Percentiles rank a stretch among this genome's conserved stretches.
Evolutionary conservation across 2,329 filamentous ascomycete genomes (phyloP).

Genomic region (Annulohypoxylon truncatum): DNA sequence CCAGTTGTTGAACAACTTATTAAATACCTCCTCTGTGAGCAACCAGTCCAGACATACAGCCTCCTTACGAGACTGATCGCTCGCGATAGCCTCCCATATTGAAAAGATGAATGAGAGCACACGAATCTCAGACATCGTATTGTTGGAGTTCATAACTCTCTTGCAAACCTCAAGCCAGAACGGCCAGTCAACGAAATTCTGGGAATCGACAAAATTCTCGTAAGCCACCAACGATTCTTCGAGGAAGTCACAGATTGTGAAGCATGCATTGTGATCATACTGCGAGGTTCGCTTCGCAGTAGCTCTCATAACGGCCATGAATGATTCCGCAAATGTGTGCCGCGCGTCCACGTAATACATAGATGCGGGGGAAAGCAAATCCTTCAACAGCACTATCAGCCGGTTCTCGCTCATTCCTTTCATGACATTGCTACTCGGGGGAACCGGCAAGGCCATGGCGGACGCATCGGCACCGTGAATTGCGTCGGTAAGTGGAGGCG

Average conservation of each 20-base stretch:
- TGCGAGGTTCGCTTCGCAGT: conserved; percentile 80
- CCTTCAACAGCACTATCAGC: conserved; percentile 82
- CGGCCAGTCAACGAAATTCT: conserved; percentile 75
- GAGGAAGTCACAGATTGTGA: conserved; percentile 90
- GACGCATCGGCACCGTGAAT: conserved; percentile 72
- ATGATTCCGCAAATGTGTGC: conserved; percentile 80
- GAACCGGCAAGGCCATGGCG: conserved; percentile 70
- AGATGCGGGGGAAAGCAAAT: conserved; percentile 72
- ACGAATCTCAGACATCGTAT: conserved; percentile 90
- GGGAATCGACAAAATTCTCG: conserved; percentile 59
- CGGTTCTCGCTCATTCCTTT: conserved; percentile 91
- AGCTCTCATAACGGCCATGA: conserved; percentile 78
- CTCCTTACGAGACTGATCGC: conserved; percentile 74
- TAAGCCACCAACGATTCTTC: conserved; percentile 81
- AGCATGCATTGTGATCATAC: conserved; percentile 85
- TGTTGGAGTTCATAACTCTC: conserved; percentile 83
- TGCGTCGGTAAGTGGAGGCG: conserved; percentile 58
- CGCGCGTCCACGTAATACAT: conserved; percentile 59
- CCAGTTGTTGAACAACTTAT: conserved; percentile 90
- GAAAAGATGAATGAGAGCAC: conserved; percentile 84
- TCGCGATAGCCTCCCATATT: conserved; percentile 79
- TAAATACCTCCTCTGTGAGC: conserved; percentile 78
- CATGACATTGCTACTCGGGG: conserved; percentile 73
- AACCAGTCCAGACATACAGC: conserved; percentile 80
- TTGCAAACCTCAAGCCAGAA: conserved; percentile 88